Percentiles rank a stretch among this genome's conserved stretches.
Evolutionary conservation across 768 basidiomycete species (phyloP).

Genomic region (Crassisporium funariophilum): DNA sequence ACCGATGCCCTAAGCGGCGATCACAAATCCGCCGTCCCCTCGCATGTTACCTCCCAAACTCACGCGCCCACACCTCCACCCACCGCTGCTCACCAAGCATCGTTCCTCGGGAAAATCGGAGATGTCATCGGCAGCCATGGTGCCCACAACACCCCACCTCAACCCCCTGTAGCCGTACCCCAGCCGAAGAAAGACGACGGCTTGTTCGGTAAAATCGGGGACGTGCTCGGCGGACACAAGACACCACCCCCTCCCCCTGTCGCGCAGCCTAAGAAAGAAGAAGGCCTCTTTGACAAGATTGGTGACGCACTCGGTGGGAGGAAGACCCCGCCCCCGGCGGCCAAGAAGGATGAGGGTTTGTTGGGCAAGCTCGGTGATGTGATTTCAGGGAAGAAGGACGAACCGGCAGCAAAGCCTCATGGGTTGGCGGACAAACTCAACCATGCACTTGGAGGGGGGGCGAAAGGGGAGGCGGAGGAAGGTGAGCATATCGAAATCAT

Average conservation of each 20-base stretch:
- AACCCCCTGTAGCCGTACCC: neutral
- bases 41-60: neutral
- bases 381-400: conserved; percentile 3
- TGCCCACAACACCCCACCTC: neutral
- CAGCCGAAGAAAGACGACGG: conserved; percentile 1
- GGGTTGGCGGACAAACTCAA: conserved; percentile 17
- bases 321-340: neutral
- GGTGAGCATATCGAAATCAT: neutral
- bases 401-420: conserved; percentile 8
- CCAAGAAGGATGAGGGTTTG: conserved; percentile 10
- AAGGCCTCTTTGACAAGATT: conserved; percentile 11
- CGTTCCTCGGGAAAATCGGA: neutral
- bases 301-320: conserved; percentile 2
- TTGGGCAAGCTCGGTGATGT: conserved; percentile 2
- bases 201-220: conserved; percentile 1
- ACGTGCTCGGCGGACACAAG: neutral
- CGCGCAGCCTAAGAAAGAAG: neutral
- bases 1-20: neutral
- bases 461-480: conserved; percentile 19
- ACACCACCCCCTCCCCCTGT: conserved; percentile 3
- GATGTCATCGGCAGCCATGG: neutral
- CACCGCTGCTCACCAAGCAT: neutral
- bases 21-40: neutral
- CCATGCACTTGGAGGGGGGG: conserved; percentile 19
- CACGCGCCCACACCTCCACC: neutral